phyloP scores from a whole-genome alignment of 768 basidiomycete species.

The Tylopilus cervinicoccineus region DNA sequence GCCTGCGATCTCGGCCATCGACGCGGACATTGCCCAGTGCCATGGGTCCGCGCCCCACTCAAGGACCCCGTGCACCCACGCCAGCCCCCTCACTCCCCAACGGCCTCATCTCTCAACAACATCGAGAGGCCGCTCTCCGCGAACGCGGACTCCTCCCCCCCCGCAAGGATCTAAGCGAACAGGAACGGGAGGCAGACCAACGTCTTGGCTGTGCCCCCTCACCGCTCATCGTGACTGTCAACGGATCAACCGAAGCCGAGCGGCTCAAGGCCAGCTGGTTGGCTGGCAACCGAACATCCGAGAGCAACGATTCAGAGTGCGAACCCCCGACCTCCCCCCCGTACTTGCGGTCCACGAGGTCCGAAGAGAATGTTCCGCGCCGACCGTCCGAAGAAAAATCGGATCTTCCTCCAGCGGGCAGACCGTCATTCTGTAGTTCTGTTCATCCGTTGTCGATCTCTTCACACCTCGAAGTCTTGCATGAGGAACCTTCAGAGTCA shows the following conservation, averaged over 20 bases:
- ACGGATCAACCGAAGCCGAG: slow-evolving; percentile 42
- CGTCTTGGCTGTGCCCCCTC: slow-evolving; percentile 36
- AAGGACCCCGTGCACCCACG: slow-evolving; percentile 6
- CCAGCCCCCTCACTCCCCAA: slow-evolving; percentile 19
- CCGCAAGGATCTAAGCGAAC: slow-evolving; percentile 31
- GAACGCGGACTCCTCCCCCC: slow-evolving; percentile 58
- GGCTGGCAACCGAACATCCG: slow-evolving; percentile 32
- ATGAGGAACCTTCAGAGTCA: slow-evolving; percentile 26
- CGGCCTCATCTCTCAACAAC: slow-evolving; percentile 18
- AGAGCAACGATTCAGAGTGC: slow-evolving; percentile 24
- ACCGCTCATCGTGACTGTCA: slow-evolving; percentile 19
- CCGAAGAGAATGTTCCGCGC: not conserved
- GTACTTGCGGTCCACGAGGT: not conserved
- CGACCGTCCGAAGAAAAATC: slow-evolving; percentile 12
- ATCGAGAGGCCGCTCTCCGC: slow-evolving; percentile 51
- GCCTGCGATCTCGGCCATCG: slow-evolving; percentile 10
- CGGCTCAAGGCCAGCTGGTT: slow-evolving; percentile 55
- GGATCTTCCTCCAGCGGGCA: slow-evolving; percentile 10
- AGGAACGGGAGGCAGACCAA: slow-evolving; percentile 41
- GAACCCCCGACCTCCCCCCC: slow-evolving; percentile 1
- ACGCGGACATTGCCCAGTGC: slow-evolving; percentile 8
- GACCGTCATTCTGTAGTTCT: slow-evolving; percentile 24
- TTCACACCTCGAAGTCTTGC: slow-evolving; percentile 27
- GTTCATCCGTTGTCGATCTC: slow-evolving; percentile 21
- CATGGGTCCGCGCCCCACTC: not conserved